phyloP scores from a whole-genome alignment of 2,329 filamentous ascomycete species.

The Beauveria caledonica region DNA sequence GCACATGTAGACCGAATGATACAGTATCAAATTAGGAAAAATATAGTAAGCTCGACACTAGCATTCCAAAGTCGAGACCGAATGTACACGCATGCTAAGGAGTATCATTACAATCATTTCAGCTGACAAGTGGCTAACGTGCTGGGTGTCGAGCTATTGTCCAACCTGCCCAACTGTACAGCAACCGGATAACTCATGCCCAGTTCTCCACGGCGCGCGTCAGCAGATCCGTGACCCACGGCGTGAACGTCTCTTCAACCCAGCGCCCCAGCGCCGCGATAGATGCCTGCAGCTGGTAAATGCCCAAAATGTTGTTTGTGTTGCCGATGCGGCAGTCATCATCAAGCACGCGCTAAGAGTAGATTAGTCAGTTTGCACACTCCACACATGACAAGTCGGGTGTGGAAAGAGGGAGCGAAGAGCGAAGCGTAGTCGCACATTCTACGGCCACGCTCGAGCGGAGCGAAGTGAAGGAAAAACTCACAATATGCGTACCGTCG shows the following conservation, averaged over 20 bases:
- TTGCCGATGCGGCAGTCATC: not conserved
- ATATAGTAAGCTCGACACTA: not conserved
- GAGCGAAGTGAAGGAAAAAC: not conserved
- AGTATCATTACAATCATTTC: no score
- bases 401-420: not conserved
- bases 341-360: not conserved
- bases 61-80: not conserved
- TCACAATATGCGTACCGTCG: not conserved
- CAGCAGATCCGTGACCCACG: not conserved
- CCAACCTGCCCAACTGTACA: not conserved
- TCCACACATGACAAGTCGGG: no score
- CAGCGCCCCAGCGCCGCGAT: not conserved
- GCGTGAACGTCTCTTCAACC: not conserved
- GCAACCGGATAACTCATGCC: not conserved
- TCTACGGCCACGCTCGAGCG: not conserved
- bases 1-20: not conserved
- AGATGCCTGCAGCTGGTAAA: not conserved
- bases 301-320: not conserved
- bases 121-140: not conserved
- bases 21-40: not conserved
- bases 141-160: no score
- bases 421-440: no score
- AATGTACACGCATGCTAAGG: no score
- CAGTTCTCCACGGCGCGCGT: not conserved
- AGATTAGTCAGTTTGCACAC: not conserved